These are phyloP conservation scores for Penicillium glabrum DNA, from an alignment of 2,329 filamentous ascomycete genomes.

Conservation along the genomic window DNA sequence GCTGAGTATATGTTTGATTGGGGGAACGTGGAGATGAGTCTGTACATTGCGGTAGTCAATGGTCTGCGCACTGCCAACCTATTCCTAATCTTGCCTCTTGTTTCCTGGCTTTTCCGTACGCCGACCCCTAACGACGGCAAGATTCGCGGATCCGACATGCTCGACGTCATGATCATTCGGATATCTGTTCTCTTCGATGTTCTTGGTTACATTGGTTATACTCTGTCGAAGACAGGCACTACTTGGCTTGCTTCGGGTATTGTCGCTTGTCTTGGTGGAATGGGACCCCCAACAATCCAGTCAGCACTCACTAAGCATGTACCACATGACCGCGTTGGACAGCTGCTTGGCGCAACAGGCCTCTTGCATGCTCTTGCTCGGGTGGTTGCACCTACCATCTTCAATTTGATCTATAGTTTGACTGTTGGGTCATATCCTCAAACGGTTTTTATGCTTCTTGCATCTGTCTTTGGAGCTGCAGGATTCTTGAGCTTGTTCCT, in stretches of 20 bases:
- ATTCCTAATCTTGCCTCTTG: slow-evolving; percentile 69
- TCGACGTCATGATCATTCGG: slow-evolving; percentile 78
- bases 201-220: slow-evolving; percentile 73
- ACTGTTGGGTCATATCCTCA: slow-evolving; percentile 79
- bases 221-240: slow-evolving; percentile 50
- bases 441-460: slow-evolving; percentile 76
- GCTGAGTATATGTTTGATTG: slow-evolving; percentile 77
- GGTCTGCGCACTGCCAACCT: slow-evolving; percentile 73
- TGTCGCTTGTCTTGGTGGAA: slow-evolving; percentile 74
- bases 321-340: slow-evolving; percentile 74
- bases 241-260: slow-evolving; percentile 63
- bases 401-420: slow-evolving; percentile 80
- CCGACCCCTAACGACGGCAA: slow-evolving; percentile 39
- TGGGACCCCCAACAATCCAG: slow-evolving; percentile 82
- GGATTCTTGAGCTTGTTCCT: slow-evolving; percentile 70
- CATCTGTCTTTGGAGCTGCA: slow-evolving; percentile 64
- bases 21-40: slow-evolving; percentile 75
- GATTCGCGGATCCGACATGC: slow-evolving; percentile 69
- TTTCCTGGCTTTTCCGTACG: slow-evolving; percentile 72
- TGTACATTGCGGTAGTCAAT: slow-evolving; percentile 80
- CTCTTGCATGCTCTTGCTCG: slow-evolving; percentile 79
- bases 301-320: slow-evolving; percentile 88
- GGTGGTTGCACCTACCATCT: slow-evolving; percentile 75
- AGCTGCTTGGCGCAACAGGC: slow-evolving; percentile 84
- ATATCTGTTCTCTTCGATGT: slow-evolving; percentile 73